A percentile compares a stretch with the other conserved stretches of the same genome.
phyloP scores from a whole-genome alignment of 768 basidiomycete species.

The Russula compacta region DNA sequence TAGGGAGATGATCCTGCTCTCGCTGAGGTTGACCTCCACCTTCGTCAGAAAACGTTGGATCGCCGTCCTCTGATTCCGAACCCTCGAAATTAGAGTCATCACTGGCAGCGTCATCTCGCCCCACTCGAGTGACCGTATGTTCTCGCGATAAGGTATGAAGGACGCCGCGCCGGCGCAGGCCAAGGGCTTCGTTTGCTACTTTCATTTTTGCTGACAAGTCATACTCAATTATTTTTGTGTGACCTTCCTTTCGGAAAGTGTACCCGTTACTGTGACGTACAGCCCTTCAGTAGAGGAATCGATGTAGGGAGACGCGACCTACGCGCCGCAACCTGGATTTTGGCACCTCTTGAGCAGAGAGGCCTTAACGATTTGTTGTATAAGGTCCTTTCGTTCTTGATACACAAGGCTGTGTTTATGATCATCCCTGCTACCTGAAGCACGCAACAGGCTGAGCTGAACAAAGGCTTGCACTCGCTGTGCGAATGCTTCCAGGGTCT shows the following conservation, averaged over 20 bases:
- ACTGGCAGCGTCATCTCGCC: background rate
- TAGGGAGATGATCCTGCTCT: conserved; percentile 24
- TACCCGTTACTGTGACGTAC: conserved; percentile 49
- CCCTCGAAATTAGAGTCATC: conserved; percentile 42
- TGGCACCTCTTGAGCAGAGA: conserved; percentile 66
- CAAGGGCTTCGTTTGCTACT: conserved; percentile 39
- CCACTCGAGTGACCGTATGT: background rate
- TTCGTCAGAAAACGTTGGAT: conserved; percentile 41
- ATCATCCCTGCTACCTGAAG: conserved; percentile 56
- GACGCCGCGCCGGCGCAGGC: conserved; percentile 68
- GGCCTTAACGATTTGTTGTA: conserved; percentile 70
- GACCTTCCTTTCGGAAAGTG: conserved; percentile 88
- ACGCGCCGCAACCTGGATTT: conserved; percentile 73
- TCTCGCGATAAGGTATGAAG: conserved; percentile 39
- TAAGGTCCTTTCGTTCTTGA: conserved; percentile 74
- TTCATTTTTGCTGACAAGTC: conserved; percentile 80
- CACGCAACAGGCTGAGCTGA: conserved; percentile 35
- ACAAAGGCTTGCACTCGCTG: conserved; percentile 60
- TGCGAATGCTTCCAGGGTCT: conserved; percentile 50
- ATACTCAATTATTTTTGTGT: conserved; percentile 91
- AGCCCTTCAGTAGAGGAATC: background rate
- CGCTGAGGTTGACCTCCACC: conserved; percentile 26
- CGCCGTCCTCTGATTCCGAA: conserved; percentile 42
- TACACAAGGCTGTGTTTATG: conserved; percentile 88
- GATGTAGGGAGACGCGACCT: conserved; percentile 28